Evolutionary conservation across 345 rosid species (phyloP), one percentile per base, ranked within the genome.

Genomic region (Euclidium syriacum): DNA sequence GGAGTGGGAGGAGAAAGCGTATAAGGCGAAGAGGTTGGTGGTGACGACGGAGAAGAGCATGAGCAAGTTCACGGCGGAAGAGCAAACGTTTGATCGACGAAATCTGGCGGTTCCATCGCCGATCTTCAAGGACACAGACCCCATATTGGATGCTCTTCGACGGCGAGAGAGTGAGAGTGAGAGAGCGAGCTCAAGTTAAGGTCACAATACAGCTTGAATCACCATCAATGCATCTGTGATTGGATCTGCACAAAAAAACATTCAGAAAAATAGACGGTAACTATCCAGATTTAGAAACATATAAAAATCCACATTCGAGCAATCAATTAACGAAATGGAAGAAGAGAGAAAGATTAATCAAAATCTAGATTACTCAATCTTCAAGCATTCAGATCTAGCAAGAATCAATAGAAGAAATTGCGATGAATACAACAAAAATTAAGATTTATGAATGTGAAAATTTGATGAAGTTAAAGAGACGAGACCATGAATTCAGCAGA

Each of bases 31-130:
- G 64, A 94, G 83, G 64, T 94, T 94, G 14, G 99, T 94, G 20
- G 92, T 78, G 48, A 94, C 43, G 33, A 94, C 87, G 42, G 99
- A 94, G 77, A 90, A 78, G 56, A 90, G 87, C 99, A 94, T 94
- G 18, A 94, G 89, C 68, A 90, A 65, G 77, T 94, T 87, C 6
- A 85, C 79, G 15, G 88, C 90, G 25, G 96, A 90, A 4, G 99
- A 90, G 58, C 86, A 94, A 15, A 84, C 14, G 10, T 84, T 71
- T n/a, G 91, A 79, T 61, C 83, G 73, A 71, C 73, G 88, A 87
- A 87, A 94, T 71, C 97, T 81, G 30, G 95, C 97, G 7, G 97
- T 94, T 72, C 99, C 97, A 59, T 94, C 97, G 11, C 99, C 97
- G 23, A 83, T 83, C 73, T 90, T 92, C 56, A 92, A 72, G 0